A percentile compares a stretch with the other conserved stretches of the same genome.
phyloP scores from a whole-genome alignment of 23 red algal species.

The Gracilariopsis chorda region DNA sequence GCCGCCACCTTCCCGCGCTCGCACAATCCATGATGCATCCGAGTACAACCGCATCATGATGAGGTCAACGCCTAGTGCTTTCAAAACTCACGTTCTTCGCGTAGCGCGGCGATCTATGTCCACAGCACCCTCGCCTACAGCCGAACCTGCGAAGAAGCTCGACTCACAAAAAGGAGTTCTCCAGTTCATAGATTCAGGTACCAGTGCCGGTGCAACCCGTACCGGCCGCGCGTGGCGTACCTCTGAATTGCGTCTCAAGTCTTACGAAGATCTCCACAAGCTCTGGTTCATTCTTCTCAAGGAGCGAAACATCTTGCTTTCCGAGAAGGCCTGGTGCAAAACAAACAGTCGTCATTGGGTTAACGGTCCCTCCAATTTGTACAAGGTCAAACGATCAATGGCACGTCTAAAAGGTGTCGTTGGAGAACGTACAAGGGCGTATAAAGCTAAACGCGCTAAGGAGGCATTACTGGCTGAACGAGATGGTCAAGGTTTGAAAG shows the following conservation, averaged over 20 bases:
- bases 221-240: constrained; percentile 86
- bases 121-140: too few relatives aligned
- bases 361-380: constrained; percentile 60
- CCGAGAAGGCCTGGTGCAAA: constrained; percentile 86
- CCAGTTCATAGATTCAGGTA: constrained; percentile 68
- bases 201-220: constrained; percentile 38
- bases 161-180: constrained; percentile 65
- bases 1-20: too few relatives aligned
- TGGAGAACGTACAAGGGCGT: constrained; percentile 61
- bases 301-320: constrained; percentile 80
- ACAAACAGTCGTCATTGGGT: constrained; percentile 68
- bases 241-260: constrained; percentile 93
- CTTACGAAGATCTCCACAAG: constrained; percentile 91
- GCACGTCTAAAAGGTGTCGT: constrained; percentile 73
- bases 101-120: too few relatives aligned
- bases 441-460: constrained; percentile 12
- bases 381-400: constrained; percentile 78
- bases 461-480: neutral
- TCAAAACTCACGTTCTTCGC: too few relatives aligned
- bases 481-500: neutral
- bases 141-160: too few relatives aligned
- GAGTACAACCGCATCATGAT: too few relatives aligned
- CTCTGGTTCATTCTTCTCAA: constrained; percentile 95
- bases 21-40: too few relatives aligned
- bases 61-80: too few relatives aligned